Percentiles rank a stretch among this genome's conserved stretches.
phyloP scores from a whole-genome alignment of 345 rosid species.

The Draba incana region DNA sequence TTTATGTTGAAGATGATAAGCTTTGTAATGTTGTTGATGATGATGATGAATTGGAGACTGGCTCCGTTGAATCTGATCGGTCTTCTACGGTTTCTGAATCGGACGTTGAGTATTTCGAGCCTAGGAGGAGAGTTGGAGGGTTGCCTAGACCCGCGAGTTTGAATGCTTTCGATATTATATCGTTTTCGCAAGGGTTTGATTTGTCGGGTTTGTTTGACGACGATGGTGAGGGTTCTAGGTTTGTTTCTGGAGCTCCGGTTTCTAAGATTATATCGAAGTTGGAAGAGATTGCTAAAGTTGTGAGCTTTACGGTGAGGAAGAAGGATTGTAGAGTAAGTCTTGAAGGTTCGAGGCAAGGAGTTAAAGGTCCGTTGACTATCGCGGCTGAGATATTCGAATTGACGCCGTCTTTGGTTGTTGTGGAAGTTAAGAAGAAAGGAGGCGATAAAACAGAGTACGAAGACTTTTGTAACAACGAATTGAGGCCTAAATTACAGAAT shows the following conservation, averaged over 20 bases:
- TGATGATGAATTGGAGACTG: slow-evolving; percentile 40
- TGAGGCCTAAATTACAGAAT: slow-evolving; percentile 75
- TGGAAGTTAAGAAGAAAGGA: slow-evolving; percentile 93
- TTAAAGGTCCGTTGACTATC: slow-evolving; percentile 64
- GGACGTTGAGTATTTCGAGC: slow-evolving; percentile 48
- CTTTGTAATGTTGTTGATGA: slow-evolving; percentile 48
- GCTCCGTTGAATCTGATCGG: slow-evolving; percentile 43
- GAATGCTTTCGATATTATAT: slow-evolving; percentile 75
- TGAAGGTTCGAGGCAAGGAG: slow-evolving; percentile 72
- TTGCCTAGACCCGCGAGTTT: slow-evolving; percentile 75
- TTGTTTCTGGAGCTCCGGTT: slow-evolving; percentile 68
- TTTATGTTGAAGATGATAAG: slow-evolving; percentile 62
- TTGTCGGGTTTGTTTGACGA: slow-evolving; percentile 71
- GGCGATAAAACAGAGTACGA: slow-evolving; percentile 85
- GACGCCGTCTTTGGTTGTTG: slow-evolving; percentile 69
- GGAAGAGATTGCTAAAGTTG: slow-evolving; percentile 76
- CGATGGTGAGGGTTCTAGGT: slow-evolving; percentile 70
- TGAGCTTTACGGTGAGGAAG: slow-evolving; percentile 74
- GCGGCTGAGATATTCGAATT: slow-evolving; percentile 76
- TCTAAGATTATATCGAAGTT: slow-evolving; percentile 64
- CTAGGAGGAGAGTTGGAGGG: slow-evolving; percentile 41
- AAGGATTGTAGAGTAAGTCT: slow-evolving; percentile 75
- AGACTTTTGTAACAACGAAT: slow-evolving; percentile 72
- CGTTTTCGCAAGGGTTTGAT: slow-evolving; percentile 74
- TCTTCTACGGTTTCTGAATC: slow-evolving; percentile 55